Conservation (phyloP, 2,329 filamentous ascomycete species). For the Hypomyces rosellus region DNA sequence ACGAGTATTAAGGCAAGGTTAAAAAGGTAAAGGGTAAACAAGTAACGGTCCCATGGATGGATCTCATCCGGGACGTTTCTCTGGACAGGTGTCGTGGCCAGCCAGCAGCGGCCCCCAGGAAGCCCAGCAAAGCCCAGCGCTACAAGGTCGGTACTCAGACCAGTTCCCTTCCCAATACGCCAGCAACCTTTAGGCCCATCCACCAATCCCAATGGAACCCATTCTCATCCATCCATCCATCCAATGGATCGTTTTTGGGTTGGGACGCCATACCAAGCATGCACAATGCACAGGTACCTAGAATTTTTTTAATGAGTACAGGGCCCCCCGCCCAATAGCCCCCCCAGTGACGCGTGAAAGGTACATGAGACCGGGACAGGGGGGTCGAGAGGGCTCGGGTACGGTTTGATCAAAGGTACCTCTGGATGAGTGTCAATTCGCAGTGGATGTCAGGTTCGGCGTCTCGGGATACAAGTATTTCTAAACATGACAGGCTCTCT, state of each 20-base stretch:
- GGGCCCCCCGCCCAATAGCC: conserved; percentile 1
- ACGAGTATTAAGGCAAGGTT: not conserved
- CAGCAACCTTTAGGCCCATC: too few relatives aligned
- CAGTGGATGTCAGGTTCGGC: not conserved
- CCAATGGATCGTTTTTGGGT: not conserved
- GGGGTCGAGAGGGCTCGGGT: not conserved
- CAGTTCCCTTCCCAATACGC: too few relatives aligned
- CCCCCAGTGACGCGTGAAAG: conserved; percentile 3
- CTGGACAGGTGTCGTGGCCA: conserved; percentile 4
- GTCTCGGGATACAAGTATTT: not conserved
- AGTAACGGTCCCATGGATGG: too few relatives aligned
- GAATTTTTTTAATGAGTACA: not conserved
- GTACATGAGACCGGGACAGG: conserved; percentile 3
- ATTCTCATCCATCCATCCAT: too few relatives aligned
- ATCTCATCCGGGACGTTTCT: too few relatives aligned
- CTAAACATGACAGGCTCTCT: not conserved
- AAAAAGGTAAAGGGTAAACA: too few relatives aligned
- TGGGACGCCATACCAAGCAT: not conserved
- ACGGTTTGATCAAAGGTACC: not conserved
- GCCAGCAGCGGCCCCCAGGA: too few relatives aligned
- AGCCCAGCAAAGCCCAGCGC: too few relatives aligned
- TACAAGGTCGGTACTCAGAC: too few relatives aligned
- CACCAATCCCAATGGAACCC: too few relatives aligned
- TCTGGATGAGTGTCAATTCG: not conserved
- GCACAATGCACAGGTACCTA: not conserved